These are phyloP conservation scores for Starmerella lactis-condensi DNA, from an alignment of 805 yeast genomes.

Conservation along the genomic window DNA sequence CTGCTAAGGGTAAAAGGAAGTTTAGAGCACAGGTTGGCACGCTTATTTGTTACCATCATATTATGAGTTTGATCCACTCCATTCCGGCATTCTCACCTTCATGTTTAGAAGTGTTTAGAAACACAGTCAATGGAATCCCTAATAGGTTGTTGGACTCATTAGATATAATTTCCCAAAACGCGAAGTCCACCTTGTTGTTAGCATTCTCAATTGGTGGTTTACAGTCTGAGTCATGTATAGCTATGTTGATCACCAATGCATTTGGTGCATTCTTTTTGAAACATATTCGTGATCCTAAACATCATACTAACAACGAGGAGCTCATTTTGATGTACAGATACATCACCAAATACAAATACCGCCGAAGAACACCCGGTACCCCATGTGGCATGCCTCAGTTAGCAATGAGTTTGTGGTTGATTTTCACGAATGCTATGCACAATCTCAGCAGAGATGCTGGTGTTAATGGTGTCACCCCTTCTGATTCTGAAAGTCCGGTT, in stretches of 20 bases:
- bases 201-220: background rate
- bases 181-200: constrained; percentile 3
- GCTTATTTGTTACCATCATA: constrained; percentile 10
- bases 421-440: constrained; percentile 7
- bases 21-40: constrained; percentile 1
- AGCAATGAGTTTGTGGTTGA: constrained; percentile 7
- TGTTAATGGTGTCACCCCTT: background rate
- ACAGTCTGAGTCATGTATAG: constrained; percentile 2
- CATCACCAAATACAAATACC: constrained; percentile 6
- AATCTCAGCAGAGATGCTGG: constrained; percentile 6
- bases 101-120: constrained; percentile 4
- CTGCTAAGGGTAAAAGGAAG: background rate
- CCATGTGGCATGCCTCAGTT: constrained; percentile 1
- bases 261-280: constrained; percentile 12
- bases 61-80: constrained; percentile 13
- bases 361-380: background rate
- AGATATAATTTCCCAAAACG: constrained; percentile 7
- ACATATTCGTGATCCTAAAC: constrained; percentile 12
- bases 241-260: constrained; percentile 8
- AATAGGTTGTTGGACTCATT: constrained; percentile 6
- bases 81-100: constrained; percentile 16
- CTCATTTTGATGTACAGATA: constrained; percentile 8
- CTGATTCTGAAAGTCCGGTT: background rate
- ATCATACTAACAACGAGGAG: constrained; percentile 9
- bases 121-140: constrained; percentile 6